Base-by-base conservation (phyloP, 495 filamentous ascomycete species). In the Hyphodiscus hymeniophilus region DNA sequence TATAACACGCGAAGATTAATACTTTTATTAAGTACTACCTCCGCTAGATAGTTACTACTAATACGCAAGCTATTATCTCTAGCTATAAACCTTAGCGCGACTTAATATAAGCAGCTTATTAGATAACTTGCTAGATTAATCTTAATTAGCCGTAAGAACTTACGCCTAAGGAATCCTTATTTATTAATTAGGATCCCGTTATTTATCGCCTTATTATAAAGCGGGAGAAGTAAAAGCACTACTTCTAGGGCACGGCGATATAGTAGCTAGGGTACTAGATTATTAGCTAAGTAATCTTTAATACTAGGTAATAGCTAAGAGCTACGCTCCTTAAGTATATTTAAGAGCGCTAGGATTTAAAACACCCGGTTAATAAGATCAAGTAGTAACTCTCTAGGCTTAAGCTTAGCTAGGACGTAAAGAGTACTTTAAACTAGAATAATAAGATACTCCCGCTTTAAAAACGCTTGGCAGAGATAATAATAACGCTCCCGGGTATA, bases 1-100 rank as follows among this genome's bases (percentile, higher is more conserved):
- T 68, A 50, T 45, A 66, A 45, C 52, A 66, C 41, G 59, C 60
- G 20, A 53, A 61, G 35, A 63, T 57, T 28, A 43, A 55, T 8
- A 66, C 63, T 22, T 66, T 66, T 50, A 39, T 68, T 12, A 58
- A 60, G 35, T 59, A 60, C 52, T 68, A 66, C 50, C 60, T 66
- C 46, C 50, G 36, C 22, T 45, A 56, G 57, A 45, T 32, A 34
- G 64, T 68, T 35, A 55, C 58, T 23, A 61, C 59, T 44, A 58
- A 68, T 42, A 52, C 60, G 6, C 59, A 49, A 38, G 57, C 56
- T 3, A 65, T 65, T 24, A 60, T 66, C 42, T 54, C 56, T 26
- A 55, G 64, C 30, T 53, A 61, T 15, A 47, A 63, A 35, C 63
- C 54, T 53, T 52, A 68, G 42, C 42, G 57, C 31, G 55, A 62